Base-by-base conservation (phyloP, 306 rosid genomes). In the Elaeagnus macrophylla region DNA sequence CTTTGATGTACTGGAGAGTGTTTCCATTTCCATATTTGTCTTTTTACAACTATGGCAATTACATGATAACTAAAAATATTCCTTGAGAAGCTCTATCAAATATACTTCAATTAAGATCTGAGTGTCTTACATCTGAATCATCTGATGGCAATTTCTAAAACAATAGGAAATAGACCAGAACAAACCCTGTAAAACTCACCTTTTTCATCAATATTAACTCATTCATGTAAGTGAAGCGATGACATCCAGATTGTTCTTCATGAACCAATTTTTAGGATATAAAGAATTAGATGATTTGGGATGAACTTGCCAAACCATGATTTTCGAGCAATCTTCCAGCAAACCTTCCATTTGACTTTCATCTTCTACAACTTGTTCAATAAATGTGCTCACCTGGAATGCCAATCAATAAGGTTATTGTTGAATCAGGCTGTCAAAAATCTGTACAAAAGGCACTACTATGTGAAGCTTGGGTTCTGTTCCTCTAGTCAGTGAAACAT, bases 261-360 rank as follows among this genome's bases (percentile, higher is more conserved):
- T 37, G 59, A 70, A 47, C 97, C 97, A 83, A 54, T 73, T 77
- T 39, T 54, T 62, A 11, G 95, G 94, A 76, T 83, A 78, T 51
- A 59, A 64, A 42, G 74, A 44, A 68, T 55, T 48, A 20, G 87
- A 60, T 8, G 83, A 75, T 70, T 65, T 64, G 7, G 74, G 70
- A 69, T 58, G 69, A 59, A 70, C 53, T 57, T 62, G 78, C 97
- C 96, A 91, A 67, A 91, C 96, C 95, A 80, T 72, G 66, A 86
- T 67, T 59, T 71, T 76, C 0, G 82, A 82, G 83, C 93, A 91
- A 68, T 73, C 77, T 61, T 64, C 67, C 61, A 19, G 66, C 57
- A 86, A 65, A 49, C 93, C 85, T 66, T 91, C 94, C 94, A 86
- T 91, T 72, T 86, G 91, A 78, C 86, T 84, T 70, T 91, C 97